A percentile compares a stretch with the other conserved stretches of the same genome.
Conservation (phyloP, 768 basidiomycete genomes). For the Suillus subluteus region DNA sequence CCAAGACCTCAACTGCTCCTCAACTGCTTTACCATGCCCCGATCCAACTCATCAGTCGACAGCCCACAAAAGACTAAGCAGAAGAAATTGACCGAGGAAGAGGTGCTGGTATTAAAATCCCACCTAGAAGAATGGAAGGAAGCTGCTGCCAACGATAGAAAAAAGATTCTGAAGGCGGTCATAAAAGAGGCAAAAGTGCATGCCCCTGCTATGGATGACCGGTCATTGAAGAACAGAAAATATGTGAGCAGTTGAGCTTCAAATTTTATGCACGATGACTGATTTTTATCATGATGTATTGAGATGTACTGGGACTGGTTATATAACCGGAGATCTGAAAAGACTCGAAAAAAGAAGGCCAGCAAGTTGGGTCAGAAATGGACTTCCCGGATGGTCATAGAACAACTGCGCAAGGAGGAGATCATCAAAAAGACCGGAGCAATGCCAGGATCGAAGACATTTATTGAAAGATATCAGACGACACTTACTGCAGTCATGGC, state of each 20-base stretch:
- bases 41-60: neutral
- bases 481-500: conserved; percentile 1
- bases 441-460: neutral
- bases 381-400: neutral
- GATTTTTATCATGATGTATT: neutral
- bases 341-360: neutral
- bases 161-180: neutral
- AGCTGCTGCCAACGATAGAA: neutral
- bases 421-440: neutral
- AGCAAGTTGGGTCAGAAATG: neutral
- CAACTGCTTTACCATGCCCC: neutral
- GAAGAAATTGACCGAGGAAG: conserved; percentile 1
- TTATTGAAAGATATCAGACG: neutral
- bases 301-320: neutral
- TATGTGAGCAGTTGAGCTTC: neutral
- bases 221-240: neutral
- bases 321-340: neutral
- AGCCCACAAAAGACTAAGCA: neutral
- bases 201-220: neutral
- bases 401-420: neutral
- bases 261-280: neutral
- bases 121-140: conserved; percentile 8
- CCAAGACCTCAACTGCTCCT: neutral
- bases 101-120: neutral
- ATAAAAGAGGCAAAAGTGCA: neutral